Evolutionary conservation across 2,329 filamentous ascomycete genomes (phyloP).

Genomic region (Claviceps monticola): DNA sequence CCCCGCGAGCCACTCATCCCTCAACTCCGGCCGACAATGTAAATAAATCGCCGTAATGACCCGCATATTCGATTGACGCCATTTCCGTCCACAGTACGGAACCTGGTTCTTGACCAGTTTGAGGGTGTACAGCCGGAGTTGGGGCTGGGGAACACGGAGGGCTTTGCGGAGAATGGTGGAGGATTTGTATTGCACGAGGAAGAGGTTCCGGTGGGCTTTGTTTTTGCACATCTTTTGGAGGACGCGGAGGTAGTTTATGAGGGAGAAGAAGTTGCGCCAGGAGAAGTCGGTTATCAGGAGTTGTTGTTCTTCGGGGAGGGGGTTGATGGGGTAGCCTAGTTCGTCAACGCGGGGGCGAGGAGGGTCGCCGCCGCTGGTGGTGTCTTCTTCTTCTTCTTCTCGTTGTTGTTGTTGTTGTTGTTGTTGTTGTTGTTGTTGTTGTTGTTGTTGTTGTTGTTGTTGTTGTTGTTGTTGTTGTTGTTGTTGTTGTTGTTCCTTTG

Average conservation of each 20-base stretch:
- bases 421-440: constrained; percentile 1
- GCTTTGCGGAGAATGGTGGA: constrained; percentile 84
- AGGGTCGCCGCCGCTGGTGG: constrained; percentile 16
- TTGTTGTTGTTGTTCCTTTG: constrained; percentile 8
- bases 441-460: not conserved
- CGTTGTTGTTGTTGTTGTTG: not conserved
- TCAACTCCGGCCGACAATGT: constrained; percentile 79
- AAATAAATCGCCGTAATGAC: constrained; percentile 96
- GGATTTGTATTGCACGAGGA: constrained; percentile 92
- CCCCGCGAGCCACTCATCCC: constrained; percentile 89
- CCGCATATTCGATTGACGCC: constrained; percentile 96
- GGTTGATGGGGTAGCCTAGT: constrained; percentile 63
- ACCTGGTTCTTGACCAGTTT: constrained; percentile 99
- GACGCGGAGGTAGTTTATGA: constrained; percentile 88
- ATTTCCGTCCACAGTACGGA: constrained; percentile 94
- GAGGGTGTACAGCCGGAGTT: constrained; percentile 82
- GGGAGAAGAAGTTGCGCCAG: constrained; percentile 86
- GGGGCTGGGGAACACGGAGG: constrained; percentile 76
- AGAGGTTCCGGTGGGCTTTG: constrained; percentile 86
- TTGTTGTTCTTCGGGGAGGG: constrained; percentile 53
- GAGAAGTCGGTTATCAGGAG: constrained; percentile 71
- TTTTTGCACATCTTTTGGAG: constrained; percentile 96
- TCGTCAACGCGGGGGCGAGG: constrained; percentile 62
- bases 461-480: too few species aligned
- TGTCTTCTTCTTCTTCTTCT: constrained; percentile 10